These are phyloP conservation scores for Peronospora destructor DNA, from an alignment of 352 stramenopile genomes.

Conservation along the genomic window DNA sequence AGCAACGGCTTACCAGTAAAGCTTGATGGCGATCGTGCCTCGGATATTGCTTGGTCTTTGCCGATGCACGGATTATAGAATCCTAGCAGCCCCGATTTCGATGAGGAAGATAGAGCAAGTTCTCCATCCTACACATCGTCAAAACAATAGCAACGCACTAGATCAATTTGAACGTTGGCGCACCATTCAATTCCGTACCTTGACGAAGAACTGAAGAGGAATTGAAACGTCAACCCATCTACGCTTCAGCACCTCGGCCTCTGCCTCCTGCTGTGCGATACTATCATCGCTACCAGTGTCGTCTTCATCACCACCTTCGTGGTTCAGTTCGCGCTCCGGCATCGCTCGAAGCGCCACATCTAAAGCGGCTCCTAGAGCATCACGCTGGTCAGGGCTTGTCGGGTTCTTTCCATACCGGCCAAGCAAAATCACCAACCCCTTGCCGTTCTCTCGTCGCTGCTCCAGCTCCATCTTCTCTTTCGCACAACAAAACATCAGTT, in stretches of 20 bases:
- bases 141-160: slow-evolving; percentile 3
- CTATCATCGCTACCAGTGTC: slow-evolving; percentile 15
- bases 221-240: slow-evolving; percentile 75
- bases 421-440: slow-evolving; percentile 65
- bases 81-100: slow-evolving; percentile 62
- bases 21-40: slow-evolving; percentile 15
- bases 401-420: slow-evolving; percentile 68
- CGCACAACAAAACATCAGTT: slow-evolving; percentile 58
- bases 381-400: slow-evolving; percentile 40
- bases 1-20: slow-evolving; percentile 40
- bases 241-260: slow-evolving; percentile 29
- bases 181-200: slow-evolving; percentile 24
- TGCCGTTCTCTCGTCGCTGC: slow-evolving; percentile 32
- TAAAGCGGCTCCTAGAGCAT: slow-evolving; percentile 18
- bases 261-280: slow-evolving; percentile 14
- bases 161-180: background rate
- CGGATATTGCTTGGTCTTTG: slow-evolving; percentile 36
- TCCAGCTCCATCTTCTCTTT: slow-evolving; percentile 55
- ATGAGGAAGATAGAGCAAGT: slow-evolving; percentile 42
- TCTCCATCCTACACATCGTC: slow-evolving; percentile 36
- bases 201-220: slow-evolving; percentile 75
- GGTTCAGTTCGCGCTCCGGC: slow-evolving; percentile 17
- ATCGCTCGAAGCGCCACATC: slow-evolving; percentile 15
- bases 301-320: slow-evolving; percentile 18
- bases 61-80: slow-evolving; percentile 81